Conservation (phyloP, 495 filamentous ascomycete genomes). For the Talaromyces stipitatus region DNA sequence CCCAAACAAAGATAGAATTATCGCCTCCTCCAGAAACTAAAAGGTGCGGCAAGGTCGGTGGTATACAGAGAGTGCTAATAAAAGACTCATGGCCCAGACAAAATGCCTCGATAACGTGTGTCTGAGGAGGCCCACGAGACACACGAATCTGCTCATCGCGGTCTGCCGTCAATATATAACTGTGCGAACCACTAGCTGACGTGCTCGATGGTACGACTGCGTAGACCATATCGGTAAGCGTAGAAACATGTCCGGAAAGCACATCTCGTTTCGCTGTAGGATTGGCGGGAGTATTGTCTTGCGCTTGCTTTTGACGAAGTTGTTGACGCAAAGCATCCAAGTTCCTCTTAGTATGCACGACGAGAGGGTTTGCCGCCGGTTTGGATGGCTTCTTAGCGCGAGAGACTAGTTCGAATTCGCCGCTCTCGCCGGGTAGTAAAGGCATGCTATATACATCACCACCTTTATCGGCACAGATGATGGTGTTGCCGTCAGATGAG, state of each 20-base stretch:
- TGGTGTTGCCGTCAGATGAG: constrained; percentile 56
- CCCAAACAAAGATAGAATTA: constrained; percentile 68
- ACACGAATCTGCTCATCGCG: constrained; percentile 96
- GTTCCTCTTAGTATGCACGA: constrained; percentile 80
- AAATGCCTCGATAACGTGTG: constrained; percentile 80
- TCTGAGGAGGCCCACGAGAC: constrained; percentile 73
- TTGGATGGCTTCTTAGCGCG: constrained; percentile 27
- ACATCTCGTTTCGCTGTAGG: constrained; percentile 62
- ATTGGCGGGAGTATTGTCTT: constrained; percentile 34
- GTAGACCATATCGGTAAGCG: constrained; percentile 68
- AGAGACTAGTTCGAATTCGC: constrained; percentile 11
- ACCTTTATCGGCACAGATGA: constrained; percentile 86
- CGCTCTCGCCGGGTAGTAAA: constrained; percentile 45
- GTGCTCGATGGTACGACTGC: constrained; percentile 25
- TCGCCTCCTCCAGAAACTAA: constrained; percentile 87
- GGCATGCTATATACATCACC: constrained; percentile 93
- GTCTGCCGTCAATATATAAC: constrained; percentile 82
- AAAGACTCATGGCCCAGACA: constrained; percentile 84
- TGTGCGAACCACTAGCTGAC: constrained; percentile 26
- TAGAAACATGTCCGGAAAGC: constrained; percentile 86
- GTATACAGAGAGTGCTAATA: constrained; percentile 64
- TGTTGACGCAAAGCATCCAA: constrained; percentile 68
- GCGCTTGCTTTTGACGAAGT: constrained; percentile 30
- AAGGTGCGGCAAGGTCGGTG: constrained; percentile 40
- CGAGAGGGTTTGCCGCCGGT: constrained; percentile 61